Evolutionary conservation across 306 rosid species (phyloP).

Genomic region (Abrus precatorius): DNA sequence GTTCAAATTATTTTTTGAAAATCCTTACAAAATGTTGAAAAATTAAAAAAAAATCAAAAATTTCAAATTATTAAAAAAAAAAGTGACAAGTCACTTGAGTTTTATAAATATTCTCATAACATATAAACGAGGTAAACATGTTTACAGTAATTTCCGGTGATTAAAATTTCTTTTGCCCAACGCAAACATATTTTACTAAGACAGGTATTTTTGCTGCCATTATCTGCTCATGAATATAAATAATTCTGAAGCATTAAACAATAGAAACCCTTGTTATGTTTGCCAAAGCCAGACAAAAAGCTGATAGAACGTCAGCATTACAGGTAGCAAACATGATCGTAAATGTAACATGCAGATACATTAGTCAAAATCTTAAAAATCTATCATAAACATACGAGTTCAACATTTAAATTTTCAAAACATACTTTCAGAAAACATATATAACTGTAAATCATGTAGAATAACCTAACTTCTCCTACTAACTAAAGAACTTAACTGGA

Average conservation of each 20-base stretch:
- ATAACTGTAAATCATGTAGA: not conserved
- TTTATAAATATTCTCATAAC: not conserved
- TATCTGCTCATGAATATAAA: not conserved
- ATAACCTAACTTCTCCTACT: slow-evolving; percentile 31
- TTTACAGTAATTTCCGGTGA: not conserved
- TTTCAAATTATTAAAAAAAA: no score
- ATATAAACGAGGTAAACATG: not conserved
- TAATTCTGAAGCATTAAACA: not conserved
- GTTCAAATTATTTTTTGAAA: not conserved
- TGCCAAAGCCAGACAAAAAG: not conserved
- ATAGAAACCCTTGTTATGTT: not conserved
- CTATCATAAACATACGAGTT: slow-evolving; percentile 27
- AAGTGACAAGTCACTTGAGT: not conserved
- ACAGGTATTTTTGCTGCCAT: not conserved
- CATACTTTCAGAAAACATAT: not conserved
- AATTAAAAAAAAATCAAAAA: no score
- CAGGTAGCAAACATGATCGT: slow-evolving; percentile 7
- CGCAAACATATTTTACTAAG: not conserved
- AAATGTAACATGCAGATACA: not conserved
- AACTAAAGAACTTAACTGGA: slow-evolving; percentile 40
- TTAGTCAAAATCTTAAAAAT: slow-evolving; percentile 30
- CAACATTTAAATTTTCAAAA: slow-evolving; percentile 15
- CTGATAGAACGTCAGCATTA: not conserved
- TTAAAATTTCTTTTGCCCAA: not conserved
- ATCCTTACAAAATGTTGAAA: no score